Percentiles rank a stretch among this genome's conserved stretches.
These are phyloP conservation scores for Vigna trinervia DNA, from an alignment of 306 rosid genomes.

Conservation along the genomic window DNA sequence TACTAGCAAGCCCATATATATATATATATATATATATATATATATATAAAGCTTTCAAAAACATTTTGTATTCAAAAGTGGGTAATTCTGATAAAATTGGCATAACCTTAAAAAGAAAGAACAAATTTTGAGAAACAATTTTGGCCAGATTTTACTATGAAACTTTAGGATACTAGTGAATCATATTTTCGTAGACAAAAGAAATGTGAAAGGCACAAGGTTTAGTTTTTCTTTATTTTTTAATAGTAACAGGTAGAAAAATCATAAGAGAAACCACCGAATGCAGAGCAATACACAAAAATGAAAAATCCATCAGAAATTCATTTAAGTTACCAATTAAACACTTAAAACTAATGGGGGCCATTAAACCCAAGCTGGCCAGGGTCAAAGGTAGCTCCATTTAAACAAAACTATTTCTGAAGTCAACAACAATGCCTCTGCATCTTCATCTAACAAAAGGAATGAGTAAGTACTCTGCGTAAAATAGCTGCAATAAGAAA, in stretches of 20 bases:
- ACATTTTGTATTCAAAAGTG: too few relatives aligned
- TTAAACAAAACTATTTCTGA: conserved; percentile 25
- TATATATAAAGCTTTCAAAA: too few relatives aligned
- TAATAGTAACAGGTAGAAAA: neutral
- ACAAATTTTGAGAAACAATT: too few relatives aligned
- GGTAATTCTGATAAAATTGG: too few relatives aligned
- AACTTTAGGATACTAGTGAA: too few relatives aligned
- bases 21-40: too few relatives aligned
- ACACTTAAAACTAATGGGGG: conserved; percentile 18
- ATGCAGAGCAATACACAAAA: neutral
- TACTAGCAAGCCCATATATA: too few relatives aligned
- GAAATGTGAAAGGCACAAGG: too few relatives aligned
- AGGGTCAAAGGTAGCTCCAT: conserved; percentile 14
- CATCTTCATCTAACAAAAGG: conserved; percentile 78
- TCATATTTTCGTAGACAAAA: too few relatives aligned
- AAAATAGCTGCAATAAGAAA: conserved; percentile 77
- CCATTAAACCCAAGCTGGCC: conserved; percentile 2
- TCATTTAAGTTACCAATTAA: conserved; percentile 35
- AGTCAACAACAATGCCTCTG: conserved; percentile 14
- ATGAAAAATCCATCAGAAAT: neutral
- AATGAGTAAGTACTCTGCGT: conserved; percentile 85
- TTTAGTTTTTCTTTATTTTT: neutral
- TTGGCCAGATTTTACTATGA: too few relatives aligned
- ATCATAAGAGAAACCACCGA: neutral
- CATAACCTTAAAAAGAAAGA: too few relatives aligned